Evolutionary conservation across 2,329 filamentous ascomycete species (phyloP).

Genomic region (Aspergillus udagawae): DNA sequence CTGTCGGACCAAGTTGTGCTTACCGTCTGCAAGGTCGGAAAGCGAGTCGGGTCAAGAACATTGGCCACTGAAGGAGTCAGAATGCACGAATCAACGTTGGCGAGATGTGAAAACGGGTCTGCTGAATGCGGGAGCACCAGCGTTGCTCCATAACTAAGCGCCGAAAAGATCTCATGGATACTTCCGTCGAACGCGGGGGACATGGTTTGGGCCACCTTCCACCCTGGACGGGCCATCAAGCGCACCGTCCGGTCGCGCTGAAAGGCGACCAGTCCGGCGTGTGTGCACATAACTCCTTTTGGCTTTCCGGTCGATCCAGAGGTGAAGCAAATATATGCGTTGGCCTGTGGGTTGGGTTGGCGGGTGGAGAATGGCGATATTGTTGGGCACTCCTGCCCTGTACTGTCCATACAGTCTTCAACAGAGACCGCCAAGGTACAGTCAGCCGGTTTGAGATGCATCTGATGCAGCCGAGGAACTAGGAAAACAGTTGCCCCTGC

Average conservation of each 20-base stretch:
- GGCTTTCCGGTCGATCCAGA: slow-evolving; percentile 31
- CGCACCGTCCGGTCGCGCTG: slow-evolving; percentile 31
- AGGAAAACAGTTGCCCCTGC: neutral
- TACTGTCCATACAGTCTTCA: neutral
- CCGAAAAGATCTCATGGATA: slow-evolving; percentile 42
- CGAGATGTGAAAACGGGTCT: slow-evolving; percentile 30
- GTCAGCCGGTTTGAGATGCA: neutral
- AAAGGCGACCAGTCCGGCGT: slow-evolving; percentile 35
- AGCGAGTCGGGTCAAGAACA: slow-evolving; percentile 30
- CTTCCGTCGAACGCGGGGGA: slow-evolving; percentile 44
- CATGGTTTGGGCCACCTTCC: slow-evolving; percentile 38
- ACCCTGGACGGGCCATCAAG: slow-evolving; percentile 28
- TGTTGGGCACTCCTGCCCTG: no score
- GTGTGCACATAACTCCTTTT: slow-evolving; percentile 19
- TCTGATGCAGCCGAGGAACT: neutral
- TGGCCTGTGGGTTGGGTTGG: neutral
- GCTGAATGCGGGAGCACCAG: slow-evolving; percentile 27
- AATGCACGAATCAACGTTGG: slow-evolving; percentile 27
- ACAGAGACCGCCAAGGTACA: neutral
- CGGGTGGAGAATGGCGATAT: neutral
- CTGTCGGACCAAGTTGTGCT: neutral
- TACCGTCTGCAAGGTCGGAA: slow-evolving; percentile 22
- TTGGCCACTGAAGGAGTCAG: slow-evolving; percentile 39
- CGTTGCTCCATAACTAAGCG: slow-evolving; percentile 39
- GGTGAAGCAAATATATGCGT: slow-evolving; percentile 44